These are phyloP conservation scores for Talaromyces atroroseus DNA, from an alignment of 2,329 filamentous ascomycete species.

Conservation along the genomic window DNA sequence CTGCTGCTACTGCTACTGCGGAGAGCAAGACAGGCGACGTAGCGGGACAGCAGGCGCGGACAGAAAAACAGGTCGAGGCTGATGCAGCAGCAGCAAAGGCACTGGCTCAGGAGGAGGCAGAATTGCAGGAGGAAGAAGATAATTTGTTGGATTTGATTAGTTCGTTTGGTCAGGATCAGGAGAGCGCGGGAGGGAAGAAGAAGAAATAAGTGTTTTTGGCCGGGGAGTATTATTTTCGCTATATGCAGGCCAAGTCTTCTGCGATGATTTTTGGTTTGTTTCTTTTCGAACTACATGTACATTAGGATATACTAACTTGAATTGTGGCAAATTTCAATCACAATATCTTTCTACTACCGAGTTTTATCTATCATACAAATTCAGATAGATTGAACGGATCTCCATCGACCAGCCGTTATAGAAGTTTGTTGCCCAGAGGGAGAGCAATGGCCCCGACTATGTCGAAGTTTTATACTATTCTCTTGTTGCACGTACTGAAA, in stretches of 20 bases:
- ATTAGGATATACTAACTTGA: background rate
- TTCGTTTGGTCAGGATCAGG: conserved; percentile 41
- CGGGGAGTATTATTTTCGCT: background rate
- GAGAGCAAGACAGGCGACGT: conserved; percentile 18
- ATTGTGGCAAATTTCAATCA: background rate
- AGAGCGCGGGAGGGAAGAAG: conserved; percentile 31
- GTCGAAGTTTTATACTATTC: too few species aligned
- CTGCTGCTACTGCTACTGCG: conserved; percentile 17
- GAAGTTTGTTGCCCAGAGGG: too few species aligned
- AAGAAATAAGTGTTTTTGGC: background rate
- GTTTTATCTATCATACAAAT: too few species aligned
- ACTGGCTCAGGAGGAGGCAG: conserved; percentile 44
- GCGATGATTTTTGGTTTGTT: too few species aligned
- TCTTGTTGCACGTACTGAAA: too few species aligned
- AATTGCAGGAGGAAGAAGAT: conserved; percentile 44
- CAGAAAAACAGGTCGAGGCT: conserved; percentile 37
- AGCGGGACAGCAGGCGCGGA: conserved; percentile 17
- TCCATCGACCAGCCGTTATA: too few species aligned
- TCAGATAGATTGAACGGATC: too few species aligned
- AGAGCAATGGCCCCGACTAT: too few species aligned
- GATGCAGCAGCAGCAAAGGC: conserved; percentile 30
- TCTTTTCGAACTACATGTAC: background rate
- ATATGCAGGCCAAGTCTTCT: background rate
- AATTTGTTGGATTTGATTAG: conserved; percentile 55
- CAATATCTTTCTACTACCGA: too few species aligned